Conservation (phyloP, 768 basidiomycete genomes). For the Tulasnella sp. region DNA sequence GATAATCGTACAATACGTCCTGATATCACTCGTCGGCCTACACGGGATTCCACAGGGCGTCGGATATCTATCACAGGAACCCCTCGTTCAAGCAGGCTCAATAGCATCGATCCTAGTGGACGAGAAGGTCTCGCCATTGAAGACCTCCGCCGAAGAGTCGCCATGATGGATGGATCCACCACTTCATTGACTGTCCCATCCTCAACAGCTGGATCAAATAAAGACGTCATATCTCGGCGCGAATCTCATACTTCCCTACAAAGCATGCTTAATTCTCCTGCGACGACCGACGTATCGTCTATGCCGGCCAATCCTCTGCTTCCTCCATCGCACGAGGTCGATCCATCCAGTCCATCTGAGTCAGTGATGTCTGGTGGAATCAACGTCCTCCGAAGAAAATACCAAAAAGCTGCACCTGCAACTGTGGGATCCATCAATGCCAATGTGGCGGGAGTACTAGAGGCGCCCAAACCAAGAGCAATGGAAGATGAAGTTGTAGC, state of each 20-base stretch:
- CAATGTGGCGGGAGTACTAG: constrained; percentile 70
- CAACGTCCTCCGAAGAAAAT: constrained; percentile 58
- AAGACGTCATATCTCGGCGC: constrained; percentile 23
- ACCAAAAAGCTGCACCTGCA: constrained; percentile 79
- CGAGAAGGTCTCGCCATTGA: constrained; percentile 40
- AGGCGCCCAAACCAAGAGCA: constrained; percentile 51
- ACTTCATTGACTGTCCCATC: constrained; percentile 40
- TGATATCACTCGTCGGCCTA: neutral
- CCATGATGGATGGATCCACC: constrained; percentile 57
- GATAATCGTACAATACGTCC: constrained; percentile 20
- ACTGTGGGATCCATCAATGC: constrained; percentile 65
- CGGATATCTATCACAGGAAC: neutral
- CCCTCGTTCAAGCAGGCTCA: constrained; percentile 10
- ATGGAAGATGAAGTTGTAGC: constrained; percentile 41
- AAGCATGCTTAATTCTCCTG: constrained; percentile 18
- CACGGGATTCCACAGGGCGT: neutral
- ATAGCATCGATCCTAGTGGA: constrained; percentile 13
- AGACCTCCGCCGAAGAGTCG: constrained; percentile 63
- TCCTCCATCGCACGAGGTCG: constrained; percentile 32
- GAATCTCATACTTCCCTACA: constrained; percentile 30
- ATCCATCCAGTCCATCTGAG: constrained; percentile 66
- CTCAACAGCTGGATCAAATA: constrained; percentile 32
- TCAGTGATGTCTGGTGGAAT: constrained; percentile 62
- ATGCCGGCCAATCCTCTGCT: constrained; percentile 20
- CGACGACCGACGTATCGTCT: constrained; percentile 20